Evolutionary conservation across 2,329 filamentous ascomycete genomes (phyloP), one percentile per base, ranked within the genome.

Genomic region (Phialemonium atrogriseum): DNA sequence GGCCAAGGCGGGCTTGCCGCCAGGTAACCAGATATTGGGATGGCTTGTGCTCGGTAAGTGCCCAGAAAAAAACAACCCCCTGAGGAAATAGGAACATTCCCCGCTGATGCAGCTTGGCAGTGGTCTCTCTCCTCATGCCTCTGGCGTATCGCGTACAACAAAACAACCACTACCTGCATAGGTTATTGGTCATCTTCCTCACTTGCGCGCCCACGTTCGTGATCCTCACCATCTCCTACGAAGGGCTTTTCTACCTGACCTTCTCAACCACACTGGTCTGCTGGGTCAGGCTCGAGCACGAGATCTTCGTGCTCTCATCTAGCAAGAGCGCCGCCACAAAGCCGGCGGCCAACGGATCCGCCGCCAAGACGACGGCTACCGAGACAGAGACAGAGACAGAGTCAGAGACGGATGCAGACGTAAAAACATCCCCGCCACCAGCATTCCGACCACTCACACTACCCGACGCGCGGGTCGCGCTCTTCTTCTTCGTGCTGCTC

Each of bases 201-300:
- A 84, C 88, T 5, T 96, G 93, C 52, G 83, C 89, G 0, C 91
- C 91, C 0, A 82, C 83, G 2, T 98, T 96, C 58, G 82, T 98
- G 51, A 89, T 98, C 48, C 74, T 98, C 30, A 94, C 88, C 7
- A 95, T 96, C 46, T 95, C 89, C 1, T 98, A 94, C 60, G 91
- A 98, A 57, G 89, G 89, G 0, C 69, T 98, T 3, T 98, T 98
- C 56, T 98, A 96, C 58, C 76, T 95, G 37, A 77, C 81, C 9
- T 98, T 95, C 58, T 87, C 80, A 49, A 64, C 82, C 33, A 84
- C 80, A 14, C 63, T 98, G 5, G 68, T 94, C 31, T 78, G 80
- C 34, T 98, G 91, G 91, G 84, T 95, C 20, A 77, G 80, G n/a
- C 69, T 98, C 2, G 91, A 98, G 55, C 83, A 93, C 52, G 77